A percentile compares a stretch with the other conserved stretches of the same genome.
phyloP scores from a whole-genome alignment of 805 yeast species.

The Ogataea allantospora region DNA sequence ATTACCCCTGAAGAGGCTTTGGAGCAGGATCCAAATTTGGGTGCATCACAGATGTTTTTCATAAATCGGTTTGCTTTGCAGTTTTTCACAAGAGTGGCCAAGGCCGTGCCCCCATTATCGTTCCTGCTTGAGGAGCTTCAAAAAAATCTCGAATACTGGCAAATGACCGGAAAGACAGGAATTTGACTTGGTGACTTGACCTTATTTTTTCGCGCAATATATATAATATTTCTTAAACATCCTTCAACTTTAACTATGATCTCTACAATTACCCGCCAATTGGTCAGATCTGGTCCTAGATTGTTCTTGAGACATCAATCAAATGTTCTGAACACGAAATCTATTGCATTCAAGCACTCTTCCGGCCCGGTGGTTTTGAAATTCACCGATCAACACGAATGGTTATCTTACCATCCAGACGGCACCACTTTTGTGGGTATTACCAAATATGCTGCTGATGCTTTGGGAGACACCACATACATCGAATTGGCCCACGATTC shows the following conservation, averaged over 20 bases:
- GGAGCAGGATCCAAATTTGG: constrained; percentile 46
- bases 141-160: constrained; percentile 60
- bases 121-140: constrained; percentile 55
- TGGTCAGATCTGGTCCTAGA: constrained; percentile 10
- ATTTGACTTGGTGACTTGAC: constrained; percentile 11
- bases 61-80: constrained; percentile 77
- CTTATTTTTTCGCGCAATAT: constrained; percentile 8
- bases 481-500: constrained; percentile 72
- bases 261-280: constrained; percentile 9
- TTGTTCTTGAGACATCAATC: constrained; percentile 12
- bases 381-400: constrained; percentile 91
- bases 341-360: constrained; percentile 32
- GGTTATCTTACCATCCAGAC: constrained; percentile 85
- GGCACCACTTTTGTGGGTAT: constrained; percentile 85
- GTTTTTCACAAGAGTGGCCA: constrained; percentile 64
- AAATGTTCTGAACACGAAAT: constrained; percentile 32
- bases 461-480: constrained; percentile 94
- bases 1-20: constrained; percentile 45
- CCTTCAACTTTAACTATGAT: constrained; percentile 3
- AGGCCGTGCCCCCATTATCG: constrained; percentile 56
- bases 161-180: constrained; percentile 12
- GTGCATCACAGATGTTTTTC: constrained; percentile 78
- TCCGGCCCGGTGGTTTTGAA: constrained; percentile 50
- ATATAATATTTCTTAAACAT: constrained; percentile 3
- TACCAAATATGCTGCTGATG: constrained; percentile 92